Evolutionary conservation across 257 asterid genomes (phyloP), one percentile per base, ranked within the genome.

Genomic region (Plantago ovata): DNA sequence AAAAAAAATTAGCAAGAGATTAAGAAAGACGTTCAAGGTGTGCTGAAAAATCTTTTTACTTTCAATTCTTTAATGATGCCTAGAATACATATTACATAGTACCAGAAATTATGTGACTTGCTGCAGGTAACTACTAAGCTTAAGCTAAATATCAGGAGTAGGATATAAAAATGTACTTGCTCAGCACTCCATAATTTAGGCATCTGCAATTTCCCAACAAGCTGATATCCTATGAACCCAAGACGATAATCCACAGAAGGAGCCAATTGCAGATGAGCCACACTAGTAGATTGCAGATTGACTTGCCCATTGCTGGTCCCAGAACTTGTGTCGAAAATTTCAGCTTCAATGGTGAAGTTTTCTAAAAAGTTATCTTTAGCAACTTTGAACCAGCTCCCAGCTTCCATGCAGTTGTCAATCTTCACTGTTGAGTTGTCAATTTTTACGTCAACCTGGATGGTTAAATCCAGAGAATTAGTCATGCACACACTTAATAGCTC

Each of bases 111-210:
- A 28, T 28, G 36, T 28, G 36, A 28, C 36, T 28, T 28, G 7
- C 19, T 38, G 48, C 11, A 48, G 60, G 22, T 13, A 40, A 66
- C 58, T 49, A 56, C 38, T 50, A 10, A 11, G 36, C 13, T 50
- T 50, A 23, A 65, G 51, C 59, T 21, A 49, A 53, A 12, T 14
- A 38, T 28, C 24, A 75, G 43, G 57, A 58, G 9, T 13, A 53
- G 56, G 72, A 57, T 23, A 67, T 65, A 66, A 58, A 46, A 20
- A 8, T 11, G 68, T 83, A 92, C 98, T 56, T 80, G 89, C 76
- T 92, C 98, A 61, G 98, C 96, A 63, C 81, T 73, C 98, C 98
- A 92, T 57, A 88, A 88, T 76, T 79, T 85, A 40, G 98, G 98
- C 77, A 50, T 66, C 64, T 72, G 75, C 81, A 88, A 56, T 73